A percentile compares a stretch with the other conserved stretches of the same genome.
Conservation (phyloP, 2,329 filamentous ascomycete genomes). For the Xylariaceae sp. region DNA sequence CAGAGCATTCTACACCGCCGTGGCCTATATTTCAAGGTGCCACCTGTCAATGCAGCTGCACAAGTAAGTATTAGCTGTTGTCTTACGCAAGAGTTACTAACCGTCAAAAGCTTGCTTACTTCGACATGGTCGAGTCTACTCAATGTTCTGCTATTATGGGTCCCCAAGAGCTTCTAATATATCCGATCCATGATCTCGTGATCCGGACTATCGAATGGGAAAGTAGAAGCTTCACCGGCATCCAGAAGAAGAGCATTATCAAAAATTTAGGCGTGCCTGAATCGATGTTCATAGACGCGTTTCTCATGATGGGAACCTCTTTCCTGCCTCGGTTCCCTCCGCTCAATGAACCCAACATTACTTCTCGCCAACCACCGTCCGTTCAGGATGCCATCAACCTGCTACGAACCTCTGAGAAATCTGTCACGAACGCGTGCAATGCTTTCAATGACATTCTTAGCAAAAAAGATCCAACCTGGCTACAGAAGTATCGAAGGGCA, state of each 20-base stretch:
- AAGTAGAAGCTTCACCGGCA: conserved; percentile 55
- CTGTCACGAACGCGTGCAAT: conserved; percentile 68
- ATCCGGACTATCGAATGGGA: conserved; percentile 66
- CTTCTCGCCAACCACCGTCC: conserved; percentile 54
- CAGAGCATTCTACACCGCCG: conserved; percentile 68
- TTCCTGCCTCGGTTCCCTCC: conserved; percentile 77
- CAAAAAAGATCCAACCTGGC: conserved; percentile 67
- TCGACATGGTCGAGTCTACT: conserved; percentile 62
- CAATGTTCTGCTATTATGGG: conserved; percentile 77
- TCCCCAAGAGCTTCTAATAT: conserved; percentile 78
- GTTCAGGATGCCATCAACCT: conserved; percentile 76
- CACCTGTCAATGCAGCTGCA: conserved; percentile 82
- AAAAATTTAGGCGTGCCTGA: conserved; percentile 62
- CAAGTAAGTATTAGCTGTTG: conserved; percentile 55
- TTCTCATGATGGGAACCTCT: conserved; percentile 76
- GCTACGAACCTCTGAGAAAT: conserved; percentile 64
- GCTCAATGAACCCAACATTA: conserved; percentile 57
- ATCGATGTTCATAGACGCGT: conserved; percentile 75
- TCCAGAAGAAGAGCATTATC: conserved; percentile 66
- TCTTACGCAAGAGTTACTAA: conserved; percentile 19
- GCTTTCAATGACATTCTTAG: conserved; percentile 72
- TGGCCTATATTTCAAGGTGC: conserved; percentile 70
- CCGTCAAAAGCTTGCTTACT: conserved; percentile 64
- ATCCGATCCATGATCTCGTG: conserved; percentile 74
- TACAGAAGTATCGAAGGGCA: conserved; percentile 81